These are phyloP conservation scores for Hyaloscypha variabilis DNA, from an alignment of 495 filamentous ascomycete species.

Conservation along the genomic window DNA sequence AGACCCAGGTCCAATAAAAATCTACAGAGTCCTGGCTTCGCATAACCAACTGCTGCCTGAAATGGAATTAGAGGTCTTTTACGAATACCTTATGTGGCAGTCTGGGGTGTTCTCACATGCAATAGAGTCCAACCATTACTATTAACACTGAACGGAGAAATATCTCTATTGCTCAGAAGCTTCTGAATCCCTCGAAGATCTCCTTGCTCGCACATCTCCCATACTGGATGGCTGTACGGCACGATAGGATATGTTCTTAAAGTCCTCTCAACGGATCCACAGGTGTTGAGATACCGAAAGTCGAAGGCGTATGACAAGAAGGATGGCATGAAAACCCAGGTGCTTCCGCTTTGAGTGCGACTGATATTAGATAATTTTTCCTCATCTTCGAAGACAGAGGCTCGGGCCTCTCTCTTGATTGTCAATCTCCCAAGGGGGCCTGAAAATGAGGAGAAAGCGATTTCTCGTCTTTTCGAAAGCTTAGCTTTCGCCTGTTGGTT, in stretches of 20 bases:
- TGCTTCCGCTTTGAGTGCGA: not conserved
- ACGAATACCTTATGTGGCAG: not conserved
- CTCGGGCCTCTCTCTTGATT: not conserved
- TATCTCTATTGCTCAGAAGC: not conserved
- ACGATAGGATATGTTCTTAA: constrained; percentile 2
- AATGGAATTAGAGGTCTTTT: not conserved
- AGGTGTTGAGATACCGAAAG: not conserved
- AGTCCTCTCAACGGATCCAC: not conserved
- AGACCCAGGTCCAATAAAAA: not conserved
- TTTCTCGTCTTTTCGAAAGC: not conserved
- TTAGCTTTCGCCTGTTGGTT: not conserved
- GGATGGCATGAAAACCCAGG: constrained; percentile 16
- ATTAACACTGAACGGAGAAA: constrained; percentile 8
- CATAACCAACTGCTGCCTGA: not conserved
- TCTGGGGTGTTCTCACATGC: constrained; percentile 7
- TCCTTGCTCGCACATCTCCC: not conserved
- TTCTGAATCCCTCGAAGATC: constrained; percentile 3
- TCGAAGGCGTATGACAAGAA: constrained; percentile 15
- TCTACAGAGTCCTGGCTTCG: not conserved
- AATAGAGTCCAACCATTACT: not conserved
- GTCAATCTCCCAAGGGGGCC: not conserved
- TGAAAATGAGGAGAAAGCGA: not conserved
- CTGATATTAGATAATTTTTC: not conserved
- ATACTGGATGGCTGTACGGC: not conserved
- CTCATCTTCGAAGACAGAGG: not conserved